Evolutionary conservation across 2,329 filamentous ascomycete species (phyloP), one percentile per base, ranked within the genome.

Genomic region (Trichophaea hybrida): DNA sequence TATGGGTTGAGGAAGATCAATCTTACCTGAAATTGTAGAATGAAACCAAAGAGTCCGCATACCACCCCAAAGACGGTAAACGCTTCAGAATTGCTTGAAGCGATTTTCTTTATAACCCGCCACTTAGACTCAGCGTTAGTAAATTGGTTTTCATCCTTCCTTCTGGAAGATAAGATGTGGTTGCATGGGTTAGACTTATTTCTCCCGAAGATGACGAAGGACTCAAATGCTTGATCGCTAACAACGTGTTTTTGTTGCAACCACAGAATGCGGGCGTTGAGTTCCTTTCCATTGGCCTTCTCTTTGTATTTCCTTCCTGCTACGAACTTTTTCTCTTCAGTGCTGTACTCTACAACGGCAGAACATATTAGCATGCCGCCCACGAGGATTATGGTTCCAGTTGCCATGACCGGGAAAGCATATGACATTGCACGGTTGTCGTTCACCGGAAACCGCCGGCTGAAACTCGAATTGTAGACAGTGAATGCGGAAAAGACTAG

Each of bases 171-270:
- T 37, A 60, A 33, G 35, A 62, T 53, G 33, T 43, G 38, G 15
- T 55, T 37, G 6, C 1, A 17, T 24, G 24, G 24, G 3, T 24
- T 24, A 3, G 24, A 24, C n/a, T 7, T 12, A 2, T 46, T 5
- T 10, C n/a, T 12, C 43, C 24, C 31, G 31, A 68, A 67, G 12
- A 69, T 60, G 1, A 67, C 69, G 50, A 58, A 69, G 0, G 70
- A 68, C 0, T 66, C 55, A 17, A 68, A 68, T 6, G 44, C 59
- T 57, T 69, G 67, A 51, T 69, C 66, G 12, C 53, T 65, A 10
- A 67, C 66, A 31, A 52, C 55, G 55, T 65, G 57, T 6, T 51
- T 33, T 15, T 55, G 57, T 40, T 68, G 67, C n/a, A 68, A 34
- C 66, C 67, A 69, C 10, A 65, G 58, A 6, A 67, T 48, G 44